These are phyloP conservation scores for Colletotrichum musae DNA, from an alignment of 2,329 filamentous ascomycete species.

Conservation along the genomic window DNA sequence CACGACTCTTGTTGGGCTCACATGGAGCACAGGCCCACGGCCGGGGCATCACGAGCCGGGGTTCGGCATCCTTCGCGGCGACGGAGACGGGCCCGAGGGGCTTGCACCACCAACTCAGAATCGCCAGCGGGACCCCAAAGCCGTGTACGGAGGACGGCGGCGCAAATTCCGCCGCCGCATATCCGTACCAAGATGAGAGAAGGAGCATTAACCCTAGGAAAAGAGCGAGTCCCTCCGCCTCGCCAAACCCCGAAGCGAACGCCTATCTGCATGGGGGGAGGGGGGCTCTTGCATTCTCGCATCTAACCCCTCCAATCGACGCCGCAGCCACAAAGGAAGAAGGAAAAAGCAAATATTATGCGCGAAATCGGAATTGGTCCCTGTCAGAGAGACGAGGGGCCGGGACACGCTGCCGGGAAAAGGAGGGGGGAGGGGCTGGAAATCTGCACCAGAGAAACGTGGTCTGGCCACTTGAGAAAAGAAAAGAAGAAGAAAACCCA, in stretches of 20 bases:
- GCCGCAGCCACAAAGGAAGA: neutral
- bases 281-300: neutral
- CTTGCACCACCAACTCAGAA: neutral
- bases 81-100: slow-evolving; percentile 11
- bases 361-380: slow-evolving; percentile 9
- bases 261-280: slow-evolving; percentile 10
- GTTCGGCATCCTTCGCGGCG: slow-evolving; percentile 12
- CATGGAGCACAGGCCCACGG: neutral
- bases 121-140: neutral
- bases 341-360: slow-evolving; percentile 14
- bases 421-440: neutral
- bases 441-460: slow-evolving; percentile 7
- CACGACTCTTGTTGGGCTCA: no score
- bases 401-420: slow-evolving; percentile 9
- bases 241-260: slow-evolving; percentile 2
- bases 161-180: no score
- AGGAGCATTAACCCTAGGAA: slow-evolving; percentile 4
- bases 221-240: slow-evolving; percentile 12
- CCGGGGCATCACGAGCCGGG: neutral
- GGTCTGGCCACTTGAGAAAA: neutral
- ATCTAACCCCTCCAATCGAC: slow-evolving; percentile 10
- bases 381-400: neutral
- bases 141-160: neutral
- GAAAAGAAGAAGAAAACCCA: neutral
- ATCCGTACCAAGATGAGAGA: neutral